These are phyloP conservation scores for Endocalyx cinctus DNA, from an alignment of 2,329 filamentous ascomycete genomes.

Conservation along the genomic window DNA sequence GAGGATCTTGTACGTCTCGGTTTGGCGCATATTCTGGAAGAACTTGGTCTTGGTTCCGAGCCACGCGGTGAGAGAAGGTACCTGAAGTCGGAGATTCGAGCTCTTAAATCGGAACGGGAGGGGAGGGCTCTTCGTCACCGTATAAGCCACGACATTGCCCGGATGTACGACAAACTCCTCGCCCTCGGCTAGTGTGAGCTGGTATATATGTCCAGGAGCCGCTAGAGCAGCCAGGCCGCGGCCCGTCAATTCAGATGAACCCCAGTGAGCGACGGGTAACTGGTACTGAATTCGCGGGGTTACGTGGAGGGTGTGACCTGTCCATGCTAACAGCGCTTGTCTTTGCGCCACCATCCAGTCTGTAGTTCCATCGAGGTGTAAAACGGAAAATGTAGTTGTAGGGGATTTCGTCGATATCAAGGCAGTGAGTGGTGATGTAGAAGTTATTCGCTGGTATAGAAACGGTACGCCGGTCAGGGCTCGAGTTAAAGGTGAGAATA, in stretches of 20 bases:
- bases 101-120: conserved; percentile 81
- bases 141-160: conserved; percentile 87
- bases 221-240: conserved; percentile 80
- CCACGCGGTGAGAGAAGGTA: conserved; percentile 64
- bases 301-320: conserved; percentile 76
- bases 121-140: conserved; percentile 67
- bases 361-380: conserved; percentile 86
- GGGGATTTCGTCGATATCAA: conserved; percentile 84
- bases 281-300: conserved; percentile 70
- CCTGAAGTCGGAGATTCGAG: conserved; percentile 72
- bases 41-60: conserved; percentile 70
- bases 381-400: conserved; percentile 77
- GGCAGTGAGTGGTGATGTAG: conserved; percentile 81
- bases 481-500: conserved; percentile 79
- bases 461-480: conserved; percentile 84
- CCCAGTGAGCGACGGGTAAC: conserved; percentile 83
- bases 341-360: conserved; percentile 94
- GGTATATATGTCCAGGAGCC: conserved; percentile 85
- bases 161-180: conserved; percentile 92
- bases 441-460: conserved; percentile 86
- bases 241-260: conserved; percentile 82
- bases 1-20: conserved; percentile 66
- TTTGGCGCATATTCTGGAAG: conserved; percentile 66
- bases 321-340: conserved; percentile 91
- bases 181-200: conserved; percentile 71